Percentiles rank a stretch among this genome's conserved stretches.
phyloP scores from a whole-genome alignment of 108 stramenopile species.

The Aurantiochytrium sp. region DNA sequence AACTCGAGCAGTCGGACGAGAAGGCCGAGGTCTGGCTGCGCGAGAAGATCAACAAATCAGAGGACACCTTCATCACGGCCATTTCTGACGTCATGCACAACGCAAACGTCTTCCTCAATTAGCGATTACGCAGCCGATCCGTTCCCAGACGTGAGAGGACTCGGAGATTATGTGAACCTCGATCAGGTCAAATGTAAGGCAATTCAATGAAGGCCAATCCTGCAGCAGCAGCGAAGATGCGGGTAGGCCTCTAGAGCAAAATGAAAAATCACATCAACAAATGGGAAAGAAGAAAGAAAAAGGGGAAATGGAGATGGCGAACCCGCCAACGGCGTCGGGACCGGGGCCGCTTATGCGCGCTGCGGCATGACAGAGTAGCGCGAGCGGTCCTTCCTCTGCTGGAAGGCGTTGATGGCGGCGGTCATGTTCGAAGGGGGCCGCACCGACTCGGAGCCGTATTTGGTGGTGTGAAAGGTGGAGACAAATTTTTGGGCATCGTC shows the following conservation, averaged over 20 bases:
- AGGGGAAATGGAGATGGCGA: background rate
- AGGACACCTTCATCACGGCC: constrained; percentile 7
- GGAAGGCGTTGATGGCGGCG: background rate
- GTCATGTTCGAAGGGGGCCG: background rate
- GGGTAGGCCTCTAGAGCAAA: no score
- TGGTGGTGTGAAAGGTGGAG: background rate
- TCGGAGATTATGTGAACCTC: no score
- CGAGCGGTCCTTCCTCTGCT: background rate
- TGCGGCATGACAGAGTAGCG: background rate
- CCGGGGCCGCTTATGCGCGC: background rate
- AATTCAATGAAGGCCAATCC: no score
- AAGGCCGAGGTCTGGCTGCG: constrained; percentile 52
- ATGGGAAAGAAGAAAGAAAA: no score
- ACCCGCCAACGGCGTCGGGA: no score
- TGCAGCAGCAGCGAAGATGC: no score
- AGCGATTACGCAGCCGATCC: no score
- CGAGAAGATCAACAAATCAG: constrained; percentile 43
- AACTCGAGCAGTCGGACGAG: constrained; percentile 51
- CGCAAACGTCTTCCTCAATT: constrained; percentile 8
- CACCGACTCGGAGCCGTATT: background rate
- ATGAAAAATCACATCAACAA: no score
- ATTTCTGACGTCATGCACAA: background rate
- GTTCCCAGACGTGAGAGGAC: no score
- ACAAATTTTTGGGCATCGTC: background rate
- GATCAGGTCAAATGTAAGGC: no score